Evolutionary conservation across 768 basidiomycete species (phyloP).

Genomic region (Suillus subluteus): DNA sequence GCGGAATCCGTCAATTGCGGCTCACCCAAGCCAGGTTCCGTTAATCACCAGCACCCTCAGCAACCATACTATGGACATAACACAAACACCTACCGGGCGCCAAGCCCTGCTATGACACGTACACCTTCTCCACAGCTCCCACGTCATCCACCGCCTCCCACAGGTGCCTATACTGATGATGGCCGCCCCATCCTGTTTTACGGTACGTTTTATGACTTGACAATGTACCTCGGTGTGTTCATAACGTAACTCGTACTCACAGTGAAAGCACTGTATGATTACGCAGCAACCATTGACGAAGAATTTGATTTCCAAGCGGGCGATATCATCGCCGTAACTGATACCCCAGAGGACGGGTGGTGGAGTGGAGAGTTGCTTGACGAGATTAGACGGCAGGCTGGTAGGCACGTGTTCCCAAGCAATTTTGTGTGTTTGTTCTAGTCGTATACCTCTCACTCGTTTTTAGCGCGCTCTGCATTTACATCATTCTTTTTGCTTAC

Average conservation of each 20-base stretch:
- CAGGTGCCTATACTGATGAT: conserved; percentile 80
- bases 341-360: conserved; percentile 96
- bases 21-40: conserved; percentile 18
- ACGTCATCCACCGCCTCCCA: conserved; percentile 50
- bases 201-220: conserved; percentile 53
- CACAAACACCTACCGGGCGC: conserved; percentile 40
- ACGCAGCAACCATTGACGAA: conserved; percentile 80
- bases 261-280: conserved; percentile 93
- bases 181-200: conserved; percentile 87
- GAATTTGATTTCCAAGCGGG: conserved; percentile 97
- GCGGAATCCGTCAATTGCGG: conserved; percentile 12
- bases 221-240: conserved; percentile 12
- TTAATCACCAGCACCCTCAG: conserved; percentile 36
- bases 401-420: conserved; percentile 83
- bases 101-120: conserved; percentile 46
- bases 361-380: conserved; percentile 92
- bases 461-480: background rate
- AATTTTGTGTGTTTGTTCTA: conserved; percentile 85
- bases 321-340: conserved; percentile 94
- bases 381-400: conserved; percentile 68
- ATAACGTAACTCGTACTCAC: conserved; percentile 18
- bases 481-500: conserved; percentile 5
- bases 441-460: conserved; percentile 12
- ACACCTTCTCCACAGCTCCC: conserved; percentile 56
- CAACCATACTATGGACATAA: conserved; percentile 25